Evolutionary conservation across 2,329 filamentous ascomycete genomes (phyloP), one percentile per base, ranked within the genome.

Genomic region (Aspergillus hiratsukae): DNA sequence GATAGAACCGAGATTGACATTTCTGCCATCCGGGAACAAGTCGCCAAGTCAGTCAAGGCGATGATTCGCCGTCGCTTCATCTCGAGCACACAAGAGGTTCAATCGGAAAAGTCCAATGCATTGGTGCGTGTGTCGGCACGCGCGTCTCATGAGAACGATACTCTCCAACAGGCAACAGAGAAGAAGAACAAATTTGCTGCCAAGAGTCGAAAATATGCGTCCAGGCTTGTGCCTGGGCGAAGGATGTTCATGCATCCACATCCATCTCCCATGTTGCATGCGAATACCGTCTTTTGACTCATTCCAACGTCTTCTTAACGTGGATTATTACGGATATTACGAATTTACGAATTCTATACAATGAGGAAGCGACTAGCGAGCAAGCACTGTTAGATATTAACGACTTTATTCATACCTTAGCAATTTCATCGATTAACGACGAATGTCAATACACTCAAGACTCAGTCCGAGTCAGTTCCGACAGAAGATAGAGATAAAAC

Each of bases 31-130:
- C 54, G 58, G 8, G 25, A 50, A 3, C 58, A 61, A 31, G 54
- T 57, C 35, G 52, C 52, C 40, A 52, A 17, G n/a, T 48, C 49
- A 6, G 48, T 64, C 43, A 62, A 57, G 21, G 50, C 56, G 1
- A 62, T 64, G 43, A 35, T 55, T 28, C 56, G 48, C 11, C 53
- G 58, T 19, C 49, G 43, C 29, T 21, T 25, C 17, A 48, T 37
- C 31, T 6, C 21, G 19, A 31, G n/a, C 19, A 29, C 40, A 41
- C 2, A 51, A 53, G 28, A 8, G 37, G 7, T 37, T 56, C 21
- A n/a, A 23, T 23, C 43, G 7, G 43, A 27, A 25, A 46, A 46
- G 43, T 14, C 43, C 21, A 23, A 7, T 25, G 11, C 21, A 7
- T 23, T 46, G 43, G 11, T 17, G 10, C 43, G 43, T n/a, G 23